Percentiles rank a stretch among this genome's conserved stretches.
phyloP scores from a whole-genome alignment of 345 rosid genomes.

The Mallotus nudiflorus region DNA sequence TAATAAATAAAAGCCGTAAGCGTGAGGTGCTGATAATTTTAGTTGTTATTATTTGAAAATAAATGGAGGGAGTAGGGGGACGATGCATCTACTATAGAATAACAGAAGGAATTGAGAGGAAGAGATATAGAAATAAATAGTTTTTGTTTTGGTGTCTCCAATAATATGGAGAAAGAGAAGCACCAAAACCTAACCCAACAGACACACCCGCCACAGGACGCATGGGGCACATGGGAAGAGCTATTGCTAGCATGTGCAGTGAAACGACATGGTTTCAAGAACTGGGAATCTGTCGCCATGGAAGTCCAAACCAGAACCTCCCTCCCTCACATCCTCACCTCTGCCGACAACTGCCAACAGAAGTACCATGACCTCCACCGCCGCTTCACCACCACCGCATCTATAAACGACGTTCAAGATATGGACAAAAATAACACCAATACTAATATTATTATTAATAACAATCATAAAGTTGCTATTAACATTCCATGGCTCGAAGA shows the following conservation, averaged over 20 bases:
- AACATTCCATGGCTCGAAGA: constrained; percentile 66
- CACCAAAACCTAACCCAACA: not conserved
- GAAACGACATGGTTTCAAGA: constrained; percentile 66
- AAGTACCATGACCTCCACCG: constrained; percentile 67
- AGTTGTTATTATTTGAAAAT: not conserved
- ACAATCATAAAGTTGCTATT: not conserved
- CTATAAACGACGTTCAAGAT: constrained; percentile 7
- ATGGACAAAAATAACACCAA: not conserved
- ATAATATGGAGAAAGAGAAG: constrained; percentile 1
- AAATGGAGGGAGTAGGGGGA: constrained; percentile 6
- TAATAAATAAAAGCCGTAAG: too few species aligned
- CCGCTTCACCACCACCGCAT: constrained; percentile 37
- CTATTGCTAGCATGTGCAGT: constrained; percentile 79
- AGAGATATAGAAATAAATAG: not conserved
- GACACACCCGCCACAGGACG: not conserved
- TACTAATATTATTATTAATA: too few species aligned
- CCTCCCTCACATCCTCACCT: constrained; percentile 41
- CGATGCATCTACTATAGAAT: too few species aligned
- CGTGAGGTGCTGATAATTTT: too few species aligned
- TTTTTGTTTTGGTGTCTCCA: not conserved
- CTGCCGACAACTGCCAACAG: constrained; percentile 49
- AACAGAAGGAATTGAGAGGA: too few species aligned
- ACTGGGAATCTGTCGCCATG: constrained; percentile 74
- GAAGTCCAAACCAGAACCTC: constrained; percentile 65
- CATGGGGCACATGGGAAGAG: constrained; percentile 90